Evolutionary conservation across 352 stramenopile species (phyloP).

Genomic region (Phytopythium montanum): DNA sequence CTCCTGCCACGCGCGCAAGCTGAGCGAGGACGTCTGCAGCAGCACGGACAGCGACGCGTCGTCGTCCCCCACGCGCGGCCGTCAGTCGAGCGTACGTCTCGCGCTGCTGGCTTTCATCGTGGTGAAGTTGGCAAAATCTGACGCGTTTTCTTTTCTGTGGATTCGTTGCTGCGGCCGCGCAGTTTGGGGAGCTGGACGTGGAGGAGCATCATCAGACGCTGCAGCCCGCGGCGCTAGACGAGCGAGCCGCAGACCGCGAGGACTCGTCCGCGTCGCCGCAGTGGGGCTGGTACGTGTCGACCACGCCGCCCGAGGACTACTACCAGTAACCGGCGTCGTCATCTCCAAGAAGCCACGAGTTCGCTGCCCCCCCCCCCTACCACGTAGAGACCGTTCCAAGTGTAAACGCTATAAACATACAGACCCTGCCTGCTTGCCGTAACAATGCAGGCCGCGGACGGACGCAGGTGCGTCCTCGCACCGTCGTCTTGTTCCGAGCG

Average conservation of each 20-base stretch:
- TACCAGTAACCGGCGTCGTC: conserved; percentile 29
- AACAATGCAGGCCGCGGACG: not conserved
- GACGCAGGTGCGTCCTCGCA: too few relatives aligned
- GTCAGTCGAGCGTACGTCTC: conserved; percentile 28
- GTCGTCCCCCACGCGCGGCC: conserved; percentile 31
- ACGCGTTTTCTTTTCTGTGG: conserved; percentile 6
- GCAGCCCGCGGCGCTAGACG: conserved; percentile 10
- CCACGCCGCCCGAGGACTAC: conserved; percentile 69
- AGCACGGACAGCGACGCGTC: conserved; percentile 68
- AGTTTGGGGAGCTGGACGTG: conserved; percentile 31
- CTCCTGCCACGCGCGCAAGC: conserved; percentile 3
- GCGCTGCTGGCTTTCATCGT: not conserved
- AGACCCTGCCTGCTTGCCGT: not conserved
- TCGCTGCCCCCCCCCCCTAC: too few relatives aligned
- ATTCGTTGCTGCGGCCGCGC: conserved; percentile 5
- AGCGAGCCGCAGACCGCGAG: conserved; percentile 23
- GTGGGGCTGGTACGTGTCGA: conserved; percentile 84
- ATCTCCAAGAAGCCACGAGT: too few relatives aligned
- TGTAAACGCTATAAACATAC: not conserved
- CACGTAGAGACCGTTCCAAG: not conserved
- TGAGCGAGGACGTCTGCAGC: conserved; percentile 49
- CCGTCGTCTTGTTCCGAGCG: too few relatives aligned
- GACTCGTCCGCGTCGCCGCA: conserved; percentile 50
- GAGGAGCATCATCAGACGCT: conserved; percentile 23
- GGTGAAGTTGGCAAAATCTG: not conserved